These are phyloP conservation scores for Diaporthe sp. DNA, from an alignment of 2,329 filamentous ascomycete genomes.

Conservation along the genomic window DNA sequence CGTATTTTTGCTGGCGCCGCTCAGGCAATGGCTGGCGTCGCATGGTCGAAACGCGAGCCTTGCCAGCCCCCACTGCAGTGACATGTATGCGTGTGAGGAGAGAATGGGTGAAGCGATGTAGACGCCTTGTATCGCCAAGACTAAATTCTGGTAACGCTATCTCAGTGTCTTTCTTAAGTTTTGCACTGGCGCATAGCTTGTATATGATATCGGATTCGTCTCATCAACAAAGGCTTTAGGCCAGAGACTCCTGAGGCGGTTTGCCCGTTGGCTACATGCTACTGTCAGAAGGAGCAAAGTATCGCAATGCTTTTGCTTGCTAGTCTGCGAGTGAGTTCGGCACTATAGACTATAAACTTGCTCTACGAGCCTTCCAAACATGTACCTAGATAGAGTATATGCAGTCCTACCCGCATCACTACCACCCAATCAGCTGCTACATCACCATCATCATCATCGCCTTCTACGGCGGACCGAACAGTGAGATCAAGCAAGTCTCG, in stretches of 20 bases:
- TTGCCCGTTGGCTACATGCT: neutral
- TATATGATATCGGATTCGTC: neutral
- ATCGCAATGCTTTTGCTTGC: neutral
- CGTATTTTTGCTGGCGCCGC: conserved; percentile 3
- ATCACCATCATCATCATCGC: neutral
- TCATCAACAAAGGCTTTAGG: neutral
- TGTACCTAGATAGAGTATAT: neutral
- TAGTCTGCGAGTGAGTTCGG: neutral
- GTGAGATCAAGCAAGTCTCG: neutral
- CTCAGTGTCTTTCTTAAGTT: neutral
- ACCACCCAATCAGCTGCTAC: neutral
- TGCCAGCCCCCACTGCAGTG: neutral
- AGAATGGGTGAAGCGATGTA: neutral
- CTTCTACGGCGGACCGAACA: neutral
- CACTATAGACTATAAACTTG: neutral
- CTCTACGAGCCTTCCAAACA: neutral
- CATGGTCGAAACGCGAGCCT: neutral
- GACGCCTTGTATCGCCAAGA: neutral
- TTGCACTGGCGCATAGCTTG: neutral
- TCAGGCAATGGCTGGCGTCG: neutral
- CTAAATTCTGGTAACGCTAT: neutral
- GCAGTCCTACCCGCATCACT: neutral
- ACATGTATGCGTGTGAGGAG: neutral
- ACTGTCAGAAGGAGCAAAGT: neutral
- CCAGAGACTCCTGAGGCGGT: neutral